Conservation (phyloP, 805 yeast genomes). For the Torulaspora microellipsoides region DNA sequence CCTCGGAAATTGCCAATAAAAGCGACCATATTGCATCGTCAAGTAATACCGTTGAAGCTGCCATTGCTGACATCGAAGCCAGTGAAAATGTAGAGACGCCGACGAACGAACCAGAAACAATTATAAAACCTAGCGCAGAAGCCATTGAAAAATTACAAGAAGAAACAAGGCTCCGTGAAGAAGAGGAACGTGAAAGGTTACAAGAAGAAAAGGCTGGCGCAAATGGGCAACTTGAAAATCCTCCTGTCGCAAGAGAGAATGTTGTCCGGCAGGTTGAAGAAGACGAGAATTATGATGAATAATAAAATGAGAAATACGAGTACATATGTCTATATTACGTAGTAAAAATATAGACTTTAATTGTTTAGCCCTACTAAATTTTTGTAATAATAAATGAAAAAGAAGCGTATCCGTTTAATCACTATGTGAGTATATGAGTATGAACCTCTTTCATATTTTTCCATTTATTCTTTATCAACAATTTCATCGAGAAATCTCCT, state of each 20-base stretch:
- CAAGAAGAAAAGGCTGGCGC: constrained; percentile 9
- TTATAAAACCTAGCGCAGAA: constrained; percentile 35
- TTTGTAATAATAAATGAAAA: too few species aligned
- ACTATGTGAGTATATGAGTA: too few species aligned
- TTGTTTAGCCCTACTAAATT: too few species aligned
- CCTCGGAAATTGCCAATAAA: not conserved
- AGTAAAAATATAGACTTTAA: too few species aligned
- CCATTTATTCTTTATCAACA: constrained; percentile 36
- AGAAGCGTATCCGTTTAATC: too few species aligned
- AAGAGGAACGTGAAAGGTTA: constrained; percentile 28
- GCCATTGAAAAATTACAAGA: constrained; percentile 39
- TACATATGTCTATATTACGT: too few species aligned
- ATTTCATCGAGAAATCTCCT: constrained; percentile 52
- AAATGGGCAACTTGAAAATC: constrained; percentile 4
- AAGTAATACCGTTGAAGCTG: not conserved
- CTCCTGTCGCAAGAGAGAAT: constrained; percentile 20
- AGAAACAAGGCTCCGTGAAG: constrained; percentile 39
- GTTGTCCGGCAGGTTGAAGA: constrained; percentile 40
- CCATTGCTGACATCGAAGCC: constrained; percentile 1
- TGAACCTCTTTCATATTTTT: too few species aligned
- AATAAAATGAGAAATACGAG: constrained; percentile 4
- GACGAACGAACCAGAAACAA: constrained; percentile 18
- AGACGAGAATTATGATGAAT: constrained; percentile 45
- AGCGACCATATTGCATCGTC: not conserved
- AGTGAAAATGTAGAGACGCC: not conserved